phyloP scores from a whole-genome alignment of 1,139 yeast genomes.

The Geotrichum citri-aurantii region DNA sequence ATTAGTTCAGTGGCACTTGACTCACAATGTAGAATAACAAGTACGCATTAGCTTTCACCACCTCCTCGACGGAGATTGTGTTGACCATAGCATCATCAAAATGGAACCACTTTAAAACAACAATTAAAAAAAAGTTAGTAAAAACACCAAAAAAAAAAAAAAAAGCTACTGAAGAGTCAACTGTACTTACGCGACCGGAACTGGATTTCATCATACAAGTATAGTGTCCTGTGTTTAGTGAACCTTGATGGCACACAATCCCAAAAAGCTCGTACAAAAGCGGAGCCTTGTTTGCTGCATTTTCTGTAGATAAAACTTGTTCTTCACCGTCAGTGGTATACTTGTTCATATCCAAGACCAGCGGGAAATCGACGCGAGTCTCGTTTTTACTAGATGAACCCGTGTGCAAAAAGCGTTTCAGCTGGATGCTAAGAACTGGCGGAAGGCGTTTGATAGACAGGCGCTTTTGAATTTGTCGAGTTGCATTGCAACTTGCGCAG shows the following conservation, averaged over 20 bases:
- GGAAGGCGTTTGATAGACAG: slow-evolving; percentile 65
- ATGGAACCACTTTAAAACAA: slow-evolving; percentile 58
- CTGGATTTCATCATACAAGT: slow-evolving; percentile 68
- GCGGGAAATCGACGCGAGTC: slow-evolving; percentile 64
- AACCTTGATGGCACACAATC: slow-evolving; percentile 81
- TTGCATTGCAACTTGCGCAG: slow-evolving; percentile 59
- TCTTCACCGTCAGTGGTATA: slow-evolving; percentile 41
- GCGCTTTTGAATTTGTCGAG: slow-evolving; percentile 64
- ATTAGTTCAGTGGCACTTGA: slow-evolving; percentile 14
- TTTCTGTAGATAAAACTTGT: slow-evolving; percentile 14
- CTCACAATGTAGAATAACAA: slow-evolving; percentile 70
- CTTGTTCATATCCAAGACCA: slow-evolving; percentile 60
- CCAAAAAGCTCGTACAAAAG: slow-evolving; percentile 75
- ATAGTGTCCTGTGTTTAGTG: slow-evolving; percentile 93
- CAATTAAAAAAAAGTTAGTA: slow-evolving; percentile 15
- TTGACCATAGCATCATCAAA: slow-evolving; percentile 90
- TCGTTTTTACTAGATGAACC: slow-evolving; percentile 71
- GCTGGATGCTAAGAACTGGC: slow-evolving; percentile 72
- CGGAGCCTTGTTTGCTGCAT: slow-evolving; percentile 15
- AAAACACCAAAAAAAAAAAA: neutral
- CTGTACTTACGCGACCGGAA: slow-evolving; percentile 43
- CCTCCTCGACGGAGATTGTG: slow-evolving; percentile 56
- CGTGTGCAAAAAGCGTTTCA: slow-evolving; percentile 82
- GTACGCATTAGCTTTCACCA: slow-evolving; percentile 66
- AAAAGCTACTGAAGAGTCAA: too few relatives aligned